Base-by-base conservation (phyloP, 176 grass and related monocot genomes). In the Avena insularis region DNA sequence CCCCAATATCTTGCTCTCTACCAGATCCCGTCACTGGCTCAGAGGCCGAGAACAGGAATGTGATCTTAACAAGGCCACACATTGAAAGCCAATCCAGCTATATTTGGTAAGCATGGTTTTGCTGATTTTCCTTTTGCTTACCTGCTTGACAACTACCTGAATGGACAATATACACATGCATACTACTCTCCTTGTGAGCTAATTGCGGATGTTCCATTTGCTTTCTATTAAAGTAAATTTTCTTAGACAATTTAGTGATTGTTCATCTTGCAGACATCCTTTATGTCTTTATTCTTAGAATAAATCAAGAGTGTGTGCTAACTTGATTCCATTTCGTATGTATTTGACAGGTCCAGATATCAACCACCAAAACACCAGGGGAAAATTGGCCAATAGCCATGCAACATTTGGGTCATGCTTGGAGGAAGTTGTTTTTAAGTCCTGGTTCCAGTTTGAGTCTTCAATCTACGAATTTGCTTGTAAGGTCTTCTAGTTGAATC, bases 331-430 rank as follows among this genome's bases (percentile, higher is more conserved):
- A 54, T 16, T 66, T 45, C 29, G 25, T 70, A 3, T 46, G 40
- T 75, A 67, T 83, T 77, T 78, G 36, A 46, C 78, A 86, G 83
- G 60, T 59, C 33, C 63, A 82, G 62, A 69, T 49, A 56, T 76
- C 58, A 75, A 49, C 16, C 77, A 67, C 73, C 3, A 13, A 62
- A 20, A 21, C 23, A 67, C 8, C 47, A 12, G 48, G 40, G 69
- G 2, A 58, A 31, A 47, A 63, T 54, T 53, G 68, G 36, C 71
- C 8, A 59, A 48, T 19, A 35, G 36, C 23, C 23, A 35, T 60
- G 12, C 21, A 47, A 29, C 33, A 38, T 60, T 88, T 69, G 38
- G 69, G 50, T 35, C 21, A 77, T 61, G 25, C 63, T 79, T 71
- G 40, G 54, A 54, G 59, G 23, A 73, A 31, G 36, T 53, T 77